Conservation (phyloP, 768 basidiomycete genomes). For the Suillus tomentosus region DNA sequence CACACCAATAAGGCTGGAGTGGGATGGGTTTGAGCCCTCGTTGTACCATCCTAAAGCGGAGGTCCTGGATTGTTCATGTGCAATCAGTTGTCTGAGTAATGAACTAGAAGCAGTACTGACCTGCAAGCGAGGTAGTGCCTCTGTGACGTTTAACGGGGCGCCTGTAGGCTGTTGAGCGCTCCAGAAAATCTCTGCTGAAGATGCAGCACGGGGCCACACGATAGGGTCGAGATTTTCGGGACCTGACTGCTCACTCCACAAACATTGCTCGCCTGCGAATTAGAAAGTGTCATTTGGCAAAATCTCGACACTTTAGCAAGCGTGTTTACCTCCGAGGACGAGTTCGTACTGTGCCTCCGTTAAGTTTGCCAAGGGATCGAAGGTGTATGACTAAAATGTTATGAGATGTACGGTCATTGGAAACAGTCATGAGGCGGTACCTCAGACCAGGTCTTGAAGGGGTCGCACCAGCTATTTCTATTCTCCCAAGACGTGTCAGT, state of each 20-base stretch:
- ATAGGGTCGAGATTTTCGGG: conserved; percentile 45
- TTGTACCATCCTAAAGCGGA: conserved; percentile 49
- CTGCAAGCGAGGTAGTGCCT: conserved; percentile 53
- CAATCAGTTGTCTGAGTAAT: not conserved
- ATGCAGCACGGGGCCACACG: conserved; percentile 50
- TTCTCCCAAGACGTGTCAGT: not conserved
- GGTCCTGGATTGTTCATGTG: conserved; percentile 31
- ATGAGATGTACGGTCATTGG: conserved; percentile 17
- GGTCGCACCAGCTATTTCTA: conserved; percentile 50
- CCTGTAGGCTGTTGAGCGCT: conserved; percentile 42
- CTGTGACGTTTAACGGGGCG: conserved; percentile 31
- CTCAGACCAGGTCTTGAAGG: conserved; percentile 54
- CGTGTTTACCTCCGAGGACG: conserved; percentile 38
- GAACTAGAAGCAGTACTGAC: conserved; percentile 15
- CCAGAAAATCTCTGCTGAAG: conserved; percentile 58
- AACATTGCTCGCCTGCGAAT: conserved; percentile 36
- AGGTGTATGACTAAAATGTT: conserved; percentile 44
- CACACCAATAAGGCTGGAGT: conserved; percentile 62
- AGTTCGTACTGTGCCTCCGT: conserved; percentile 36
- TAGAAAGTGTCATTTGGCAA: conserved; percentile 11
- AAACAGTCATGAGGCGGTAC: conserved; percentile 22
- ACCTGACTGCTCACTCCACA: conserved; percentile 51
- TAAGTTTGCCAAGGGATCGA: conserved; percentile 50
- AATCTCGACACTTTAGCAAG: not conserved
- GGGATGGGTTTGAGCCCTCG: conserved; percentile 48